Evolutionary conservation across 257 asterid genomes (phyloP), one percentile per base, ranked within the genome.

Genomic region (Nicotiana attenuata): DNA sequence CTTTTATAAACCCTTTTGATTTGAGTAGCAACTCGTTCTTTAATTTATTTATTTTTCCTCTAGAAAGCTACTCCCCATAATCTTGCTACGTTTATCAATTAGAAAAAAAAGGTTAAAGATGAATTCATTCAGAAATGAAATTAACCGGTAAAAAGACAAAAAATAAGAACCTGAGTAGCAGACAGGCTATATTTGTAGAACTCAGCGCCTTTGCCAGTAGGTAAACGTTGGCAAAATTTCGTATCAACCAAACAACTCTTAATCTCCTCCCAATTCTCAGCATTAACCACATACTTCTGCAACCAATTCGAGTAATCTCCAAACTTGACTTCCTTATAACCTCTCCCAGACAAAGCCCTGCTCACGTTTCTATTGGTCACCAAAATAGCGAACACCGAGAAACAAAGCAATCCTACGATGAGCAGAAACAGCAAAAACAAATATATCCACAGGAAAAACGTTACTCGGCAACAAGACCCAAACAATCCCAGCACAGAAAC

Each of bases 251-350:
- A 85, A 83, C 98, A 92, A 81, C 92, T 90, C 87, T 87, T 92
- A 20, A 94, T 84, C 73, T 85, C 78, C 11, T 69, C 87, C 98
- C 98, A 91, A 52, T 94, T 90, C 11, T 82, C 80, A 3, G 65
- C 91, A 81, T 87, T 88, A 8, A 88, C 41, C 14, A 91, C 97
- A 71, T 92, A 81, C 16, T 76, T 91, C 82, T 90, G 91, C 89
- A 94, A 81, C 97, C 98, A 93, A 10, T 71, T 67, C 0, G 97
- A 90, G 87, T 91, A 92, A 80, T 92, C 94, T 3, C 94, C 96
- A 22, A 87, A 81, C 73, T 84, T 89, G 20, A 86, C 87, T 4
- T 85, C 85, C 26, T 84, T 82, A 16, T 88, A 28, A 24, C 92
- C 93, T 60, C 33, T 83, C 7, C 85, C 83, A n/a, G 97, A 90